phyloP scores from a whole-genome alignment of 257 asterid species.

The Gynochthodes officinalis region DNA sequence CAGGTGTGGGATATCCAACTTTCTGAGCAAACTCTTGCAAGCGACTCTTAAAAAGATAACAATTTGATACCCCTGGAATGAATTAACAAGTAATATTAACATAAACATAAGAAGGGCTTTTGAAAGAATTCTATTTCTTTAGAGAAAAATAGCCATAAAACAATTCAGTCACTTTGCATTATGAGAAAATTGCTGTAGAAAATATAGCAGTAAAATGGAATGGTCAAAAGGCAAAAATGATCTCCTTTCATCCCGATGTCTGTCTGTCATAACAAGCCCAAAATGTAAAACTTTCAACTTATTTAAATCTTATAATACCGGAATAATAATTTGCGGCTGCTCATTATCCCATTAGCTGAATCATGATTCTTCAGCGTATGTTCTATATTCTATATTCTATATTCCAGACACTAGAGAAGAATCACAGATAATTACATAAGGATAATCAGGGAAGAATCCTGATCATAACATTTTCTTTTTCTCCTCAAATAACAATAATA shows the following conservation, averaged over 20 bases:
- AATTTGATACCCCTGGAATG: conserved; percentile 62
- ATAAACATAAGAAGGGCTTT: background rate
- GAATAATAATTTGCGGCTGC: background rate
- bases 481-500: no score
- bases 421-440: background rate
- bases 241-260: background rate
- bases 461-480: no score
- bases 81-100: background rate
- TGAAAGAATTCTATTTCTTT: background rate
- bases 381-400: background rate
- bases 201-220: background rate
- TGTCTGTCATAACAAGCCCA: background rate
- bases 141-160: background rate
- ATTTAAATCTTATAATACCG: background rate
- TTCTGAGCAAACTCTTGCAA: conserved; percentile 93
- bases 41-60: conserved; percentile 89
- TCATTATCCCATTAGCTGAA: background rate
- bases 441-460: no score
- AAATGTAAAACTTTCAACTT: background rate
- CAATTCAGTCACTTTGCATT: background rate
- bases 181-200: background rate
- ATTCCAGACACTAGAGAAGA: background rate
- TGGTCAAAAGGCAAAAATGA: background rate
- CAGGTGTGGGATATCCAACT: conserved; percentile 69
- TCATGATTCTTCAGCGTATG: background rate